Conservation (phyloP, 2,329 filamentous ascomycete genomes). For the Monosporascus sp. region DNA sequence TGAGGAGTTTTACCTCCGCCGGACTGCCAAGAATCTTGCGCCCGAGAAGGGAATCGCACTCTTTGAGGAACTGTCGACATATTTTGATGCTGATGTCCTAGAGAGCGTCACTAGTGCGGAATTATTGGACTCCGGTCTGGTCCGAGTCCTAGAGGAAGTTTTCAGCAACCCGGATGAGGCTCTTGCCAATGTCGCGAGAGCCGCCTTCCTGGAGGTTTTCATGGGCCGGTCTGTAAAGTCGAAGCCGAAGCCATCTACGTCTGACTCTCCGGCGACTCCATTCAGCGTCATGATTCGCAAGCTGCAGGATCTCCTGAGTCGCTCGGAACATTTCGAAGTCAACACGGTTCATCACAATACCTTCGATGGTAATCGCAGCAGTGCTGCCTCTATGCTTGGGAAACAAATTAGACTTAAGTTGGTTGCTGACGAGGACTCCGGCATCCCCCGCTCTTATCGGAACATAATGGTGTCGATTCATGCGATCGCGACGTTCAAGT, state of each 20-base stretch:
- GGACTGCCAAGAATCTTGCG: constrained; percentile 39
- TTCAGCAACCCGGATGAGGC: constrained; percentile 67
- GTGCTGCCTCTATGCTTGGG: constrained; percentile 89
- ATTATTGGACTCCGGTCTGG: constrained; percentile 82
- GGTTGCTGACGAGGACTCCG: constrained; percentile 82
- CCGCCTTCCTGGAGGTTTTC: constrained; percentile 85
- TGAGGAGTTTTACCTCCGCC: constrained; percentile 61
- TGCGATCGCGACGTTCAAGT: constrained; percentile 96
- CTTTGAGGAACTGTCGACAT: constrained; percentile 70
- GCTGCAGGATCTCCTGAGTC: constrained; percentile 89
- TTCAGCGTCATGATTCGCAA: constrained; percentile 92
- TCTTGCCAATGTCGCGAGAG: constrained; percentile 62
- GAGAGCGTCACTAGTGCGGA: constrained; percentile 96
- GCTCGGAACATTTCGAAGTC: constrained; percentile 97
- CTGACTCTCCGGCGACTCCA: constrained; percentile 69
- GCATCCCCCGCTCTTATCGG: constrained; percentile 79
- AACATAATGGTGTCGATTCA: constrained; percentile 99
- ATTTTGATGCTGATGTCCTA: constrained; percentile 83
- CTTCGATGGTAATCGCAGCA: constrained; percentile 84
- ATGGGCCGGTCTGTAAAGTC: constrained; percentile 71
- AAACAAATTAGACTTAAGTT: constrained; percentile 91
- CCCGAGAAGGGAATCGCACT: constrained; percentile 55
- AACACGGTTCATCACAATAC: constrained; percentile 91
- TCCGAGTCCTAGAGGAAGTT: constrained; percentile 74
- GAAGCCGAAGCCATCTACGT: constrained; percentile 57